These are phyloP conservation scores for Scedosporium minutisporum DNA, from an alignment of 2,329 filamentous ascomycete species.

Conservation along the genomic window DNA sequence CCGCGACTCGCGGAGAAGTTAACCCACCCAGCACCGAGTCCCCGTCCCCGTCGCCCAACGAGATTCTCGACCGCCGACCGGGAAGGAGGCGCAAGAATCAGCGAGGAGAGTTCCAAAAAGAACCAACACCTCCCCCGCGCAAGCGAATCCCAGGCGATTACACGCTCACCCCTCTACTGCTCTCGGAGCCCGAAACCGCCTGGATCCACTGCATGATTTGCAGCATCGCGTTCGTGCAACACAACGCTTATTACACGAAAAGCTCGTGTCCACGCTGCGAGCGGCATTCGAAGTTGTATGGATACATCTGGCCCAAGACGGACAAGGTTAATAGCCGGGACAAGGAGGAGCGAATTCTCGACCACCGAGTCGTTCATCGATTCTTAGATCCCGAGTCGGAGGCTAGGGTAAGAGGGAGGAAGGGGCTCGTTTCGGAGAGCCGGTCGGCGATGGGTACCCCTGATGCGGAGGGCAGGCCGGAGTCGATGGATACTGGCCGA, in stretches of 20 bases:
- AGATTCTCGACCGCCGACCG: background rate
- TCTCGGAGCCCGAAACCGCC: constrained; percentile 63
- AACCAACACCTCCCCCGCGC: constrained; percentile 22
- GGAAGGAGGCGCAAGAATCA: background rate
- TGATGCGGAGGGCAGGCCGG: constrained; percentile 5
- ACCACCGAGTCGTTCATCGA: constrained; percentile 80
- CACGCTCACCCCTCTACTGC: constrained; percentile 65
- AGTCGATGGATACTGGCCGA: constrained; percentile 12
- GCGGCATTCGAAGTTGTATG: constrained; percentile 90
- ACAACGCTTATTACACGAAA: constrained; percentile 77
- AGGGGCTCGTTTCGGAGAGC: constrained; percentile 3
- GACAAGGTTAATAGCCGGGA: constrained; percentile 68
- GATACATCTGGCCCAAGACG: constrained; percentile 93
- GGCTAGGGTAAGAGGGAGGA: constrained; percentile 35
- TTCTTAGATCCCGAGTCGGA: constrained; percentile 69
- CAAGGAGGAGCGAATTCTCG: constrained; percentile 61
- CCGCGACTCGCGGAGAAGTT: background rate
- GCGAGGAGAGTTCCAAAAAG: constrained; percentile 15
- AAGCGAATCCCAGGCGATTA: constrained; percentile 66
- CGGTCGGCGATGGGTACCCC: constrained; percentile 2
- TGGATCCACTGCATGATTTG: constrained; percentile 91
- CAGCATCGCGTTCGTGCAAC: constrained; percentile 72
- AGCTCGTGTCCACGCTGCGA: constrained; percentile 87
- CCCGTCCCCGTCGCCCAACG: background rate
- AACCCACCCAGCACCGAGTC: background rate